Base-by-base conservation (phyloP, 2,329 filamentous ascomycete species). In the Fusarium secorum region DNA sequence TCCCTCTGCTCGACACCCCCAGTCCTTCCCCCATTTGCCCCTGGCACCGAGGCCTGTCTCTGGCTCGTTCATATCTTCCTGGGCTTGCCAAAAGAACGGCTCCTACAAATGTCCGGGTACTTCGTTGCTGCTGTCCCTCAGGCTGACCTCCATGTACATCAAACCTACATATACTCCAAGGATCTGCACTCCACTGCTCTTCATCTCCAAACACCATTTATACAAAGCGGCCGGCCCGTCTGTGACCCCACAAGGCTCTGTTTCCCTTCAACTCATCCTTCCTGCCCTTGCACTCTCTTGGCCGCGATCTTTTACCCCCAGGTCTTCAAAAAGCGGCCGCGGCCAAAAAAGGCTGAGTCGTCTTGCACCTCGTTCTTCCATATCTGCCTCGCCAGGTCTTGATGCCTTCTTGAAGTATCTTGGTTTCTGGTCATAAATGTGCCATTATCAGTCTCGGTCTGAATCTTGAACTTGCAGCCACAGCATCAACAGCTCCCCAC, bases 301-400 rank as follows among this genome's bases (percentile, higher is more conserved):
- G 66, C 57, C 71, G 69, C 54, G 53, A 62, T 66, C 67, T 63
- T 52, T 55, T 48, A 53, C 57, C 70, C 63, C 71, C 61, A 60
- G 60, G 74, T 69, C 72, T 68, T 64, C 64, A 77, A 73, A 77
- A 76, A 72, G 66, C 59, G 71, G 76, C 70, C 77, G 64, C 64
- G 64, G 69, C 75, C 72, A 77, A 60, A 67, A 74, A 78, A 78
- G 78, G 77, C 78, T 77, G 71, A 76, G 66, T 74, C 54, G 33
- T 55, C 38, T 45, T 52, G 52, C 54, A 46, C 53, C 55, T 66
- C 42, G 46, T 54, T 59, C 60, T 63, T 65, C 61, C 68, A 60
- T 69, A 70, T 76, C 71, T 75, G 73, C 72, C 71, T 78, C 68
- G 69, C 59, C 68, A 56, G 44, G 60, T 66, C 56, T 62, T 55